phyloP scores from a whole-genome alignment of 495 filamentous ascomycete genomes.

The Lentithecium fluviatile region DNA sequence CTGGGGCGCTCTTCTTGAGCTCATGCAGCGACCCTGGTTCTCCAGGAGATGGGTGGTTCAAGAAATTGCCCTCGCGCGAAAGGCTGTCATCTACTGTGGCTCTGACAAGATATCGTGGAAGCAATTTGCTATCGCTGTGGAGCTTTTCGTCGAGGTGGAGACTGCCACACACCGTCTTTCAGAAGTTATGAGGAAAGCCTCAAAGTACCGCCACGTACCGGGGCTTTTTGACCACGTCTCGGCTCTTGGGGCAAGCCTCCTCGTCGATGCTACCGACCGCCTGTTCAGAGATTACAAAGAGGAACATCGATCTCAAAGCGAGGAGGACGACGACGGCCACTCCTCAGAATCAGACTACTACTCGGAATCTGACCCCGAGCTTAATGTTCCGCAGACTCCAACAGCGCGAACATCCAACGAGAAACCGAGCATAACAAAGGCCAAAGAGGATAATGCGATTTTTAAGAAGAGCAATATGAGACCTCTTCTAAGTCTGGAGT shows the following conservation, averaged over 20 bases:
- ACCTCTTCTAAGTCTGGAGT: conserved; percentile 30
- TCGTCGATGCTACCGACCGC: conserved; percentile 42
- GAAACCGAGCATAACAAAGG: too few relatives aligned
- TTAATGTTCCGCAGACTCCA: too few relatives aligned
- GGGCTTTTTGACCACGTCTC: conserved; percentile 37
- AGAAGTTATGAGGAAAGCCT: conserved; percentile 26
- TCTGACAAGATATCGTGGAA: conserved; percentile 20
- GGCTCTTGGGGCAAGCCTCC: conserved; percentile 40
- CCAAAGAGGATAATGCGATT: not conserved
- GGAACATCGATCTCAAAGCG: not conserved
- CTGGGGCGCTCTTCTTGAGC: conserved; percentile 22
- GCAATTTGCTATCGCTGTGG: conserved; percentile 27
- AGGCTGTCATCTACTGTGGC: conserved; percentile 25
- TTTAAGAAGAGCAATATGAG: conserved; percentile 7
- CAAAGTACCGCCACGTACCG: conserved; percentile 1
- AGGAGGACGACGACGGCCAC: not conserved
- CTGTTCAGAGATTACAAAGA: conserved; percentile 38
- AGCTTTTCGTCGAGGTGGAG: conserved; percentile 33
- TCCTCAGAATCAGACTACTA: not conserved
- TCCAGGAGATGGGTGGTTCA: conserved; percentile 27
- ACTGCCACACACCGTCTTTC: conserved; percentile 33
- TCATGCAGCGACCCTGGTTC: conserved; percentile 31
- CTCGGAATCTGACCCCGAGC: conserved; percentile 5
- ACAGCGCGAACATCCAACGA: too few relatives aligned
- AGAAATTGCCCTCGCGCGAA: conserved; percentile 29